Evolutionary conservation across 805 yeast species (phyloP), one percentile per base, ranked within the genome.

Genomic region (Ogataea henricii): DNA sequence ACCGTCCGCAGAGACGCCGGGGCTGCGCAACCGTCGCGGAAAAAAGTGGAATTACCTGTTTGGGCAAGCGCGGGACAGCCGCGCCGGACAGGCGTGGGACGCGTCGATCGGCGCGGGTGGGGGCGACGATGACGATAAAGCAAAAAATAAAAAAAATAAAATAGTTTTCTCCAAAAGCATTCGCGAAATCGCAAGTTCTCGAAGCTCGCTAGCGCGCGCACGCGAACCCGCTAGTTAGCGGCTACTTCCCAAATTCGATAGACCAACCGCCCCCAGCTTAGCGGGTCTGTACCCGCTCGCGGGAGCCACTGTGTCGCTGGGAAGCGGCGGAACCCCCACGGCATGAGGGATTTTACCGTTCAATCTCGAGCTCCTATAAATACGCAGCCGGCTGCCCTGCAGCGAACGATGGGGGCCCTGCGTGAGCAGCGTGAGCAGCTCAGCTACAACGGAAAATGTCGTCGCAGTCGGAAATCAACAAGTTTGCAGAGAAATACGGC

Each of bases 401-500:
- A 34, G 37, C 37, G 17, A 5, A 13, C 8, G 9, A 16, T 30
- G n/a, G 34, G 16, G 7, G 17, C 30, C 30, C 13, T 27, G 13
- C 13, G 7, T 27, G 30, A 35, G 9, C 13, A 17, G 8, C 9
- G 21, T 3, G 21, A 35, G 20, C 25, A 14, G 26, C 6, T 16
- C 18, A 35, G 22, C 20, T n/a, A 33, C 29, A 13, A 16, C 26
- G 4, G 3, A 36, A 17, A 3, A 65, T 65, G 68, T 66, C 69
- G 9, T 40, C 63, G 4, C 39, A 48, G 16, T 49, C 49, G 26
- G 64, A 62, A 40, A 55, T 65, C 23, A 32, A 53, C 22, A 47
- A 55, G 30, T 58, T 66, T 46, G 70, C 68, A 8, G 50, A 47
- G 17, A 65, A 64, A 46, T 65, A 58, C 45, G 65, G 64, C 17